phyloP scores from a whole-genome alignment of 768 basidiomycete genomes.

The Naganishia antarctica region DNA sequence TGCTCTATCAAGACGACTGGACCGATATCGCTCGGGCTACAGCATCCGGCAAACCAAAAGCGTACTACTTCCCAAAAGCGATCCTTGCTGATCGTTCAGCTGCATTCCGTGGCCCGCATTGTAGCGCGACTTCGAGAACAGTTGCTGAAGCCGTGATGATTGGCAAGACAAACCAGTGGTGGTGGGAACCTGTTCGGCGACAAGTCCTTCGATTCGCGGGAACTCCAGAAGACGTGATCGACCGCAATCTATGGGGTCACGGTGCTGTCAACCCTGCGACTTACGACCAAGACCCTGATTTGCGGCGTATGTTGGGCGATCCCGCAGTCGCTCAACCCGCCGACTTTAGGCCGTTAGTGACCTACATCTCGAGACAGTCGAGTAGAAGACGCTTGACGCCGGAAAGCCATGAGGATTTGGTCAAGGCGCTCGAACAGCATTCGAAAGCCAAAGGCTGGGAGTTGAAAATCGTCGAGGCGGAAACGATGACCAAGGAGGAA shows the following conservation, averaged over 20 bases:
- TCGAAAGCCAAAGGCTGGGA: slow-evolving; percentile 69
- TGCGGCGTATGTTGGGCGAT: not conserved
- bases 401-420: slow-evolving; percentile 72
- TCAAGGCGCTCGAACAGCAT: slow-evolving; percentile 65
- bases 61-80: slow-evolving; percentile 67
- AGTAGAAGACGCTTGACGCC: slow-evolving; percentile 71
- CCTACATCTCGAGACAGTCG: slow-evolving; percentile 80
- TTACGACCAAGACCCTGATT: slow-evolving; percentile 11
- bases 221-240: slow-evolving; percentile 46
- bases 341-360: slow-evolving; percentile 66
- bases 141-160: slow-evolving; percentile 60
- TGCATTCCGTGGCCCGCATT: slow-evolving; percentile 62
- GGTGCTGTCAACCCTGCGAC: slow-evolving; percentile 42
- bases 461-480: slow-evolving; percentile 47
- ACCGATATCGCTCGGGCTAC: slow-evolving; percentile 56
- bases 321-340: slow-evolving; percentile 17
- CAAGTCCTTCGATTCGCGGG: slow-evolving; percentile 67
- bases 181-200: slow-evolving; percentile 73
- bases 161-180: slow-evolving; percentile 55
- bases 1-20: slow-evolving; percentile 69
- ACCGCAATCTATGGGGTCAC: slow-evolving; percentile 41
- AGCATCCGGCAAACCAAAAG: slow-evolving; percentile 41
- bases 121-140: slow-evolving; percentile 63
- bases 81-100: slow-evolving; percentile 73
- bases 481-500: slow-evolving; percentile 46